Conservation (phyloP, 1,284 basidiomycete species). For the Leccinum holopus region DNA sequence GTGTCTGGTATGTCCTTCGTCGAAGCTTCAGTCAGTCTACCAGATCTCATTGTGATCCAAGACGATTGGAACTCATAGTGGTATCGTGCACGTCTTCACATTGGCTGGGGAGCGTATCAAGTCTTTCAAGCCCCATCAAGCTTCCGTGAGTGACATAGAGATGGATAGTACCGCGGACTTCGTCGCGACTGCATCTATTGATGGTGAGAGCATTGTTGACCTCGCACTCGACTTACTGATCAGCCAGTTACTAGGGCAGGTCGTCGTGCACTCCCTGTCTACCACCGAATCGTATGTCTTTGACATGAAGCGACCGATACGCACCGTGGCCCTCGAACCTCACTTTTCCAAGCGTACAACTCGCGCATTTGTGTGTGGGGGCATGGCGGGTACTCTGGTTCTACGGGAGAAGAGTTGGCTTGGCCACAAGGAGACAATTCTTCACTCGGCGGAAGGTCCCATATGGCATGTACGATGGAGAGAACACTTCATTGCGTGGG, state of each 20-base stretch:
- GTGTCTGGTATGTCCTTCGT: conserved; percentile 56
- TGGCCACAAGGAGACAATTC: conserved; percentile 86
- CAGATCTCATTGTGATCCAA: conserved; percentile 32
- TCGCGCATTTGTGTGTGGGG: conserved; percentile 91
- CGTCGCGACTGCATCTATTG: conserved; percentile 90
- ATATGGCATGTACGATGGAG: conserved; percentile 93
- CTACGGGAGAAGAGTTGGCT: conserved; percentile 96
- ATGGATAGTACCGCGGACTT: conserved; percentile 88
- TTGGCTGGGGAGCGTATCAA: conserved; percentile 82
- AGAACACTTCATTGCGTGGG: conserved; percentile 90
- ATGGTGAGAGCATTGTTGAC: conserved; percentile 60
- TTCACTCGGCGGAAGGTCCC: conserved; percentile 91
- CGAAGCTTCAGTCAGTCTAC: conserved; percentile 5
- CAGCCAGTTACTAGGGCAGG: conserved; percentile 62
- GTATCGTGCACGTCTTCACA: conserved; percentile 87
- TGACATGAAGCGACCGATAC: conserved; percentile 92
- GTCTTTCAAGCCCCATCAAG: conserved; percentile 91
- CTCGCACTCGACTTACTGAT: conserved; percentile 12
- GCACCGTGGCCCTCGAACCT: conserved; percentile 88
- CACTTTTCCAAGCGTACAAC: conserved; percentile 80
- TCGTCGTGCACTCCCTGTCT: conserved; percentile 84
- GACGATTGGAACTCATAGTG: conserved; percentile 90
- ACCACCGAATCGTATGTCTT: conserved; percentile 84
- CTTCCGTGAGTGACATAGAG: conserved; percentile 83
- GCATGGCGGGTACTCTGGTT: conserved; percentile 85